Evolutionary conservation across 2,329 filamentous ascomycete species (phyloP).

Genomic region (Ustulina deusta): DNA sequence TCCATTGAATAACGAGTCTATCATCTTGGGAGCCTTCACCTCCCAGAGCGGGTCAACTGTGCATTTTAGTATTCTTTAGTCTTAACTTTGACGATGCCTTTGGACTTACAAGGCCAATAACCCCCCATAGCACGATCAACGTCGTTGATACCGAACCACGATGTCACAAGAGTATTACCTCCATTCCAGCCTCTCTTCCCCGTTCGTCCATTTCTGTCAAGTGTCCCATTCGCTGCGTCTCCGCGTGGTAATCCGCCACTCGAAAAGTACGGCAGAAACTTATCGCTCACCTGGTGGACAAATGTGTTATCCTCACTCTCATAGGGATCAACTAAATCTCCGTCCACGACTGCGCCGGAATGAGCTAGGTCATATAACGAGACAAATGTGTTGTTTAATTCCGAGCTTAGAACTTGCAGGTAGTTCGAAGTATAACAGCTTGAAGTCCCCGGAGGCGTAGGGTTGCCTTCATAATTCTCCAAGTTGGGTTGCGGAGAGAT

Average conservation of each 20-base stretch:
- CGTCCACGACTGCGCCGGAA: constrained; percentile 36
- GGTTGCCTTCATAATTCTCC: constrained; percentile 34
- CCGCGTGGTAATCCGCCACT: constrained; percentile 19
- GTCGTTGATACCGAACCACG: constrained; percentile 37
- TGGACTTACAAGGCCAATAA: constrained; percentile 34
- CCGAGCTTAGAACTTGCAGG: constrained; percentile 30
- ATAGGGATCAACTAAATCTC: constrained; percentile 29
- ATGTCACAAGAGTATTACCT: constrained; percentile 25
- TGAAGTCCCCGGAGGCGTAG: constrained; percentile 30
- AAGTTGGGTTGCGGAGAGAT: constrained; percentile 25
- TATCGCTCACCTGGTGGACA: constrained; percentile 33
- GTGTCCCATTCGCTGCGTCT: constrained; percentile 1
- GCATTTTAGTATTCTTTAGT: background rate
- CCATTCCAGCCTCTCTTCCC: constrained; percentile 25
- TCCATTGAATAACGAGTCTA: constrained; percentile 28
- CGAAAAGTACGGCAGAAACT: constrained; percentile 37
- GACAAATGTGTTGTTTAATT: constrained; percentile 30
- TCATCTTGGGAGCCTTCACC: constrained; percentile 28
- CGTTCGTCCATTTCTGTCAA: background rate
- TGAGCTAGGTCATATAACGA: constrained; percentile 33
- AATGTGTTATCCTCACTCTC: constrained; percentile 36
- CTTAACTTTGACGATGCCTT: background rate
- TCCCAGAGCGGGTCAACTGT: constrained; percentile 34
- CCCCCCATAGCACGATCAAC: constrained; percentile 37
- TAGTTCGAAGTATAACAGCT: constrained; percentile 34